These are phyloP conservation scores for Puccinia coronata DNA, from an alignment of 1,284 basidiomycete species.

Conservation along the genomic window DNA sequence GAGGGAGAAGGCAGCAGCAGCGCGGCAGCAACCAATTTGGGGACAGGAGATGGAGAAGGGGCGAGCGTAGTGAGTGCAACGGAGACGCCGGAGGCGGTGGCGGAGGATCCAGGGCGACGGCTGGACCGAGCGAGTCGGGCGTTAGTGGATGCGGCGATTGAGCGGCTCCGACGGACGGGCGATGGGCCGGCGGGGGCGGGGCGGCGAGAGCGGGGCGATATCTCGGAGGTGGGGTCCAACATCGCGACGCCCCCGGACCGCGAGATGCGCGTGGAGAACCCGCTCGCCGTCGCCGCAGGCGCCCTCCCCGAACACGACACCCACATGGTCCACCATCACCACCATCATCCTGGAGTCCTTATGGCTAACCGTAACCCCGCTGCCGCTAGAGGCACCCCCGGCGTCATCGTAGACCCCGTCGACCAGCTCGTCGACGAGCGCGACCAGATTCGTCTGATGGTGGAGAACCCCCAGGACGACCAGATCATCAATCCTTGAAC, in stretches of 20 bases:
- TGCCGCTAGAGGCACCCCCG: background rate
- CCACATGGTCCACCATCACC: constrained; percentile 8
- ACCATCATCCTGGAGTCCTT: background rate
- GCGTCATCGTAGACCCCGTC: background rate
- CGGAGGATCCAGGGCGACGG: background rate
- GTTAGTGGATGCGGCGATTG: constrained; percentile 46
- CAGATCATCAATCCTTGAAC: constrained; percentile 14
- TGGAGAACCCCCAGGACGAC: constrained; percentile 17
- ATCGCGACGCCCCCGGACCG: constrained; percentile 45
- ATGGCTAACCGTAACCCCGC: background rate
- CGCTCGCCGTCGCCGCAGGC: background rate
- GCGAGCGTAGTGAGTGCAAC: background rate
- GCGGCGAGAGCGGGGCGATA: background rate
- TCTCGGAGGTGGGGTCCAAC: background rate
- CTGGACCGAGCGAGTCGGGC: constrained; percentile 12
- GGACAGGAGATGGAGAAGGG: background rate
- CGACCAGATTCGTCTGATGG: constrained; percentile 35
- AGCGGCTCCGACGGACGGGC: constrained; percentile 12
- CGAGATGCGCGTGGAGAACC: constrained; percentile 13
- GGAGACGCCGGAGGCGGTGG: background rate
- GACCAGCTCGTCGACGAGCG: constrained; percentile 29
- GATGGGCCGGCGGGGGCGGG: background rate
- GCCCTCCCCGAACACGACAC: background rate
- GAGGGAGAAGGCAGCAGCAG: constrained; percentile 33
- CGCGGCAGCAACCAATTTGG: background rate